Evolutionary conservation across 805 yeast genomes (phyloP), one percentile per base, ranked within the genome.

Genomic region (Wickerhamiella alocasiicola): DNA sequence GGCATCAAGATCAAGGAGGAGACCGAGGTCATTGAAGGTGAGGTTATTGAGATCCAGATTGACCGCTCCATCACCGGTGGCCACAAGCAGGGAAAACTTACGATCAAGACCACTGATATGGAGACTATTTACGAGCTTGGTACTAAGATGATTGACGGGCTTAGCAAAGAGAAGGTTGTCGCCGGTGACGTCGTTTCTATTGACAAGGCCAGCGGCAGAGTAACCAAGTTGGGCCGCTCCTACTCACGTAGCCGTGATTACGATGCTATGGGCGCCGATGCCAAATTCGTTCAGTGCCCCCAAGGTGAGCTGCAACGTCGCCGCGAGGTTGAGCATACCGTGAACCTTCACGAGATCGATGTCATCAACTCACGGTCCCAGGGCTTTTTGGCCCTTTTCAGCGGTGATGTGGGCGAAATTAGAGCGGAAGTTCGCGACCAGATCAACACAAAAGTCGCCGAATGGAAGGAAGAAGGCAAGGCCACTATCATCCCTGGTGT

Each of bases 401-500:
- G 94, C 36, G 95, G 95, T 50, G 91, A 91, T 64, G 93, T 96
- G 39, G 99, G 98, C 51, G 99, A 91, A 65, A 91, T 91, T 52
- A 74, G 96, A 49, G 74, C 91, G 15, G 96, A 91, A 61, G 85
- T 91, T 21, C 77, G 99, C 61, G 93, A 83, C 52, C 97, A 91
- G 66, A 93, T 91, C 58, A 91, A 91, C 65, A 78, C 87, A 32
- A 87, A 91, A 64, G 95, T 91, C 40, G 94, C 93, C 16, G 96
- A 91, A 64, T 91, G 96, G 94, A 84, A 81, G 55, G 97, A 91
- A 64, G 97, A 91, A 68, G 97, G 98, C 45, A 91, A 91, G 62
- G 98, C 98, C 37, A 66, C 88, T 59, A 84, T 91, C 49, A 84
- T 84, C 31, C 97, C 98, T 11, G 99, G 99, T 53, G 99, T 91